Conservation (phyloP, 345 rosid species). For the Pelargonium nanum region DNA sequence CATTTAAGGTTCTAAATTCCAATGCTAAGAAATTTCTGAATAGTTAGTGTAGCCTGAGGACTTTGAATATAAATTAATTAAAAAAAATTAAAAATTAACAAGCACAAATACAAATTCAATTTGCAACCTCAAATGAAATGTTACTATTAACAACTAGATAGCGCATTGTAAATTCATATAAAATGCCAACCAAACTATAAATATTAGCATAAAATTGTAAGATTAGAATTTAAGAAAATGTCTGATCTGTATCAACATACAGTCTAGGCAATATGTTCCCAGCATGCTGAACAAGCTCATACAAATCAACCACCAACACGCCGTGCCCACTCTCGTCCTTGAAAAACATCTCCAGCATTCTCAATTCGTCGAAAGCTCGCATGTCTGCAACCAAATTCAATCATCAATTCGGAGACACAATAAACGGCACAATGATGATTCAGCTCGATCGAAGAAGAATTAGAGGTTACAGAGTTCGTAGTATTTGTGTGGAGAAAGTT, state of each 20-base stretch:
- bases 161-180: background rate
- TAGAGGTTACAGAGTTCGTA: constrained; percentile 62
- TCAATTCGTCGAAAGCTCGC: constrained; percentile 82
- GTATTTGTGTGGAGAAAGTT: constrained; percentile 81
- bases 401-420: background rate
- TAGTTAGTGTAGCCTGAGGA: background rate
- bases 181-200: background rate
- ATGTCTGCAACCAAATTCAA: constrained; percentile 31
- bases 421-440: background rate
- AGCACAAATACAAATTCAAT: background rate
- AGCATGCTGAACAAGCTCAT: constrained; percentile 93
- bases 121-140: too few species aligned
- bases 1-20: background rate
- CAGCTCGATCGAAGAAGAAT: background rate
- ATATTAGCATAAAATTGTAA: too few species aligned
- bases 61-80: background rate
- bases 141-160: background rate
- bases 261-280: constrained; percentile 83
- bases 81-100: too few species aligned
- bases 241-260: constrained; percentile 28
- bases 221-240: too few species aligned
- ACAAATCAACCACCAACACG: constrained; percentile 66
- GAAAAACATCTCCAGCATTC: constrained; percentile 78
- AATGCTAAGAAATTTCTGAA: background rate
- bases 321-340: constrained; percentile 75